Base-by-base conservation (phyloP, 1,284 basidiomycete species). In the Paramarasmius palmivorus region DNA sequence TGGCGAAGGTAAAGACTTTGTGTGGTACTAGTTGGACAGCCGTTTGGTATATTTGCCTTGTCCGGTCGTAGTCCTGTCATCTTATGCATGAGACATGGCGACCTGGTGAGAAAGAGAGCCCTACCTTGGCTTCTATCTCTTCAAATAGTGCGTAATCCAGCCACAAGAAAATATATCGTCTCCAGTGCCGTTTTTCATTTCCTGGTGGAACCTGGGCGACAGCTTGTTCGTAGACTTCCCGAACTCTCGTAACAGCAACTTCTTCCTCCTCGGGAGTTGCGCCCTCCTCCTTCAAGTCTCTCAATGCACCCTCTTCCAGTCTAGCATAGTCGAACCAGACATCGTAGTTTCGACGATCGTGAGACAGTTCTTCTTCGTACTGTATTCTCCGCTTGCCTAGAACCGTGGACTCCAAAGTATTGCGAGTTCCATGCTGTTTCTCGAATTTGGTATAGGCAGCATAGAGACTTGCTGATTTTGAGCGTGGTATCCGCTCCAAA, bases 311-410 rank as follows among this genome's bases (percentile, higher is more conserved):
- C 69, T 99, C 97, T 68, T 99, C 96, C 19, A 99, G 71, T 3
- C 95, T 82, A 10, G 93, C 83, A 63, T 97, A 97, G 65, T 98
- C 97, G 68, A 98, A 98, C 97, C 97, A 99, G 1, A 92, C 90
- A 69, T 99, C 96, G 65, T 98, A 99, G 69, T 98, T 97, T 35
- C 88, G 84, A 0, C 90, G 84, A 59, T 97, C 93, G 57, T 95
- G 90, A 5, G 83, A 71, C 1, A 98, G 70, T 70, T 98, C 95
- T 61, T 97, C 95, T 68, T 98, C 96, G 68, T 99, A 99, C 66
- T 99, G 95, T 55, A 99, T 97, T 41, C 96, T 82, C 22, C 97
- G 84, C 71, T 98, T 99, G 45, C 95, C 95, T 0, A 98, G 81
- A 1, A 99, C 96, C 2, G 96, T 99, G 25, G 88, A 83, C 68